These are phyloP conservation scores for Hypomontagnella submonticulosa DNA, from an alignment of 495 filamentous ascomycete genomes.

Conservation along the genomic window DNA sequence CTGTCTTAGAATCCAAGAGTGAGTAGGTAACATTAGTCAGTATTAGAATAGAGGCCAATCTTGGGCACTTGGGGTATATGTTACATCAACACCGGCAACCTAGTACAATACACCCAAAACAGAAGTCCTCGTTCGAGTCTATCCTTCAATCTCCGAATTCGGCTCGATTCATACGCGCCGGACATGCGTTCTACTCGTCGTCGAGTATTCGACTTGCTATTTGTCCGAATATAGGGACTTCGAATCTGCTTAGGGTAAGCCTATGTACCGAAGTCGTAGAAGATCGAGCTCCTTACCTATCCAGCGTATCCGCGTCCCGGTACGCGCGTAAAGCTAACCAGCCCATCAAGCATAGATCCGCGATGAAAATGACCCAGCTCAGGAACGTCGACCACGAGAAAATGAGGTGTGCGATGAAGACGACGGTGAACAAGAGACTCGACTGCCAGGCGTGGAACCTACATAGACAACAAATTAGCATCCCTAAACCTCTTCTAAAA, in stretches of 20 bases:
- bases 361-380: constrained; percentile 82
- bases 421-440: constrained; percentile 81
- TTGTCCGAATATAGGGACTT: constrained; percentile 87
- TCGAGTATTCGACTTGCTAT: constrained; percentile 92
- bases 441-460: constrained; percentile 98
- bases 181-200: constrained; percentile 70
- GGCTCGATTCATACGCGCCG: background rate
- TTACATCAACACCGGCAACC: constrained; percentile 18
- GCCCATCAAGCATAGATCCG: constrained; percentile 79
- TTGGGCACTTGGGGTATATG: constrained; percentile 30
- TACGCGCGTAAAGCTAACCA: constrained; percentile 85
- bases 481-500: background rate
- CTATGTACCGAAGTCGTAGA: background rate
- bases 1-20: background rate
- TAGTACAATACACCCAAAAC: constrained; percentile 30
- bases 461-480: constrained; percentile 26
- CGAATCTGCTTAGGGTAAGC: constrained; percentile 61
- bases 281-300: constrained; percentile 65
- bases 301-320: constrained; percentile 88
- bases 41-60: constrained; percentile 30
- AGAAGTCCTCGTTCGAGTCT: background rate
- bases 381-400: constrained; percentile 85
- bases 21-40: constrained; percentile 6
- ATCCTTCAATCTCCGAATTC: background rate
- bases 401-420: constrained; percentile 88